Evolutionary conservation across 2,329 filamentous ascomycete genomes (phyloP), one percentile per base, ranked within the genome.

Genomic region (Fusarium sororula): DNA sequence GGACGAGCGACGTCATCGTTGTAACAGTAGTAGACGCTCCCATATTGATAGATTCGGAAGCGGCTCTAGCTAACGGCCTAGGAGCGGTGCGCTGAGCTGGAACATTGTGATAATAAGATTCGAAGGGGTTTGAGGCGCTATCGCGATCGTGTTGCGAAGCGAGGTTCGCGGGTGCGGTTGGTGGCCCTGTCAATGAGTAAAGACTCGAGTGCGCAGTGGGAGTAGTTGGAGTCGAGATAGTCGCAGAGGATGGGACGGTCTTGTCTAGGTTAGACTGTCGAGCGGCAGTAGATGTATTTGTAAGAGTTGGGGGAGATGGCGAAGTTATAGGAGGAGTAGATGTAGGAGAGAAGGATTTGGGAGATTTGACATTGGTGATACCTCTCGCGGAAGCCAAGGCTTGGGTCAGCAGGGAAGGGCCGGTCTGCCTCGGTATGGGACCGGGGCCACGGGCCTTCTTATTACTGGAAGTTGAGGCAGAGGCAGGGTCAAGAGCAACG

Each of bases 301-400:
- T 44, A 35, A 70, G 44, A 44, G 53, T 62, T 60, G 70, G 22
- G 39, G 59, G 58, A 39, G 66, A 56, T 41, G 63, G 60, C 26
- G 76, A 64, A 42, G 75, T 57, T 32, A 62, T 62, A 73, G 70
- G 51, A 55, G 42, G 54, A 59, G 70, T 47, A 54, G 63, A 38
- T 51, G 71, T 59, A 44, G 61, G 39, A 67, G 70, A 66, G 41
- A 66, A 74, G 48, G 50, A 56, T 71, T 58, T 68, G 30, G 70
- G 44, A 50, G 58, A 66, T 37, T 75, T 74, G 59, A 64, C 32
- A 55, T 69, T 75, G 42, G 73, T 76, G 44, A 89, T 88, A 78
- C 87, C 88, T 78, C 88, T 87, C 78, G 88, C 88, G 81, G 87
- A 88, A 79, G 88, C 88, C 80, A 90, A 83, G 79, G 88, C 88